Base-by-base conservation (phyloP, 139 green algal genomes). In the Haematococcus lacustris region DNA sequence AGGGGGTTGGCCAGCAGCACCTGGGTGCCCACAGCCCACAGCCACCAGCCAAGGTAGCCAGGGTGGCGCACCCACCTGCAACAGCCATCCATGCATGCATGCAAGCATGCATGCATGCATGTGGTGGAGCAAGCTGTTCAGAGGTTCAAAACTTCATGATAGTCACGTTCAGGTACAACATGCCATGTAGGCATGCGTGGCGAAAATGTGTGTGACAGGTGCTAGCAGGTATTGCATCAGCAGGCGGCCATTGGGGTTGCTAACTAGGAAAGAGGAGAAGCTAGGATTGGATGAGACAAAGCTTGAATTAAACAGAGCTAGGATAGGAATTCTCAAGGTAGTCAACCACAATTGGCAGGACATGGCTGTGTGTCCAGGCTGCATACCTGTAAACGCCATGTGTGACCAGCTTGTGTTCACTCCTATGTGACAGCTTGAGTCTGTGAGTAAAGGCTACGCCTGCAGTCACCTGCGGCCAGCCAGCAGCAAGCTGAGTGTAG, bases 21-120 rank as follows among this genome's bases (percentile, higher is more conserved):
- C 69, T 95, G 90, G 3, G 90, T 96, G n/a, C 88, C 93, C 0
- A 93, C 59, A 0, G 81, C 77, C 92, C 92, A 98, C 0, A 96
- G 23, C 26, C 91, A 83, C 90, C 90, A 98, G 3, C 93, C 93
- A 23, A 91, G 51, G 73, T 98, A 98, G 6, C 90, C 93, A 1
- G 93, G 93, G 76, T 98, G 93, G 1, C 93, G 83, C 1, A 95
- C 63, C 51, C 80, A 88, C 72, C 82, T 88, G 86, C 38, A 78
- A 3, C n/a, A n/a, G n/a, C n/a, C n/a, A n/a, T n/a, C n/a, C n/a
- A n/a, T n/a, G n/a, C n/a, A n/a, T n/a, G n/a, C n/a, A n/a, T n/a
- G n/a, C 38, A 39, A 59, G 67, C 41, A 72, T 17, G 64, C 64
- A 70, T 66, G 59, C 6, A 53, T 17, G 13, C 32, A 6, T 34